Base-by-base conservation (phyloP, 768 basidiomycete genomes). In the Suillus decipiens region DNA sequence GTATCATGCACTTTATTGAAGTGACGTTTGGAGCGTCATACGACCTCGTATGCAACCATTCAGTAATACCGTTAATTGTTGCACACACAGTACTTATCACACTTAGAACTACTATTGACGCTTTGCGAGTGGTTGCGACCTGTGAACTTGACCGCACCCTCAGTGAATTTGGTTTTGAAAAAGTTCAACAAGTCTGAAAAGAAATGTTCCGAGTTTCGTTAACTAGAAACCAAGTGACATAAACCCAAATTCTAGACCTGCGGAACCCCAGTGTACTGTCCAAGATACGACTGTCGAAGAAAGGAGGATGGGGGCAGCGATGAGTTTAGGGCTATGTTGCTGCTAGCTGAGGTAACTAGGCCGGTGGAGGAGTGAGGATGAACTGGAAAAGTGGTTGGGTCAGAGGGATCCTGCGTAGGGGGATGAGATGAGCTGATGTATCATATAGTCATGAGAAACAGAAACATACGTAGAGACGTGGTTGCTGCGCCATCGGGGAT, bases 351-450 rank as follows among this genome's bases (percentile, higher is more conserved):
- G 42, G 19, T 51, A 7, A 57, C 63, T 19, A 41, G 47, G 14
- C 61, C 34, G 54, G 67, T 67, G 9, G 62, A 47, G 9, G 66
- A 62, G 43, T 66, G 61, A 3, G 72, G 68, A 10, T 72, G 64
- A 51, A 59, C n/a, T 22, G 77, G 78, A 69, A 78, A 77, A 51
- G 76, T 77, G 33, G 69, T 72, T 10, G 77, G 77, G 55, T 78
- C 78, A 39, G 77, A 73, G 2, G 78, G 77, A 41, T 78, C 71
- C 77, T 78, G 50, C n/a, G 28, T 56, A 14, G 45, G 14, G 24
- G 28, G 28, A 48, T 48, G 2, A 42, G 66, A 39, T 68, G 61
- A 67, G 24, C 24, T 24, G 43, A 12, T 24, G 59, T 11, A 51
- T 12, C 0, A 1, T 22, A 31, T 22, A 6, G 37, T 33, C 10